Conservation (phyloP, 2,329 filamentous ascomycete genomes). For the Fusarium algeriense region DNA sequence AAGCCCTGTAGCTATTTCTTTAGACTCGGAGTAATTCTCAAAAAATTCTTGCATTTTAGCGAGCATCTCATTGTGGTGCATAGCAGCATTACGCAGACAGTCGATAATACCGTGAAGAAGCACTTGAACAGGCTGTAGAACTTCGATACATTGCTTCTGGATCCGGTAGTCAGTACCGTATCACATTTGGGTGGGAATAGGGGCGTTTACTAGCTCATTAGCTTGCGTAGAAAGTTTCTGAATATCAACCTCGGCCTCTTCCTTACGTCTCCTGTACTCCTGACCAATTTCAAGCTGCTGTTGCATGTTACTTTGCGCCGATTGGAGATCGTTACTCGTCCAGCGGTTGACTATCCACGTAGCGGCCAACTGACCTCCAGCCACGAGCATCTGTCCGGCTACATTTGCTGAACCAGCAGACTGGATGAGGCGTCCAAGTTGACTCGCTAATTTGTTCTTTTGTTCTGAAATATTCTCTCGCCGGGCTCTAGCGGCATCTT, state of each 20-base stretch:
- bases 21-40: not conserved
- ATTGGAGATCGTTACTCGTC: not conserved
- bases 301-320: slow-evolving; percentile 2
- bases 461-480: not conserved
- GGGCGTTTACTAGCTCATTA: not conserved
- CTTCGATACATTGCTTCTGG: not conserved
- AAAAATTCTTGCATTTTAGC: not conserved
- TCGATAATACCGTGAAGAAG: slow-evolving; percentile 1
- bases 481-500: not conserved
- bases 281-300: not conserved
- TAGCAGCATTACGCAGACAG: not conserved
- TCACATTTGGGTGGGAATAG: rapidly evolving
- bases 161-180: not conserved
- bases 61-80: not conserved
- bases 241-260: not conserved
- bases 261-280: not conserved
- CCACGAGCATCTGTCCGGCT: not conserved
- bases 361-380: slow-evolving; percentile 1
- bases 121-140: not conserved
- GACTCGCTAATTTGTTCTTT: not conserved
- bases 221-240: not conserved
- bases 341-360: not conserved
- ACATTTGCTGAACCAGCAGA: not conserved
- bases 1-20: not conserved
- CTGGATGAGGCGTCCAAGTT: not conserved